Conservation (phyloP, 2,329 filamentous ascomycete genomes). For the Aspergillus tubingensis region DNA sequence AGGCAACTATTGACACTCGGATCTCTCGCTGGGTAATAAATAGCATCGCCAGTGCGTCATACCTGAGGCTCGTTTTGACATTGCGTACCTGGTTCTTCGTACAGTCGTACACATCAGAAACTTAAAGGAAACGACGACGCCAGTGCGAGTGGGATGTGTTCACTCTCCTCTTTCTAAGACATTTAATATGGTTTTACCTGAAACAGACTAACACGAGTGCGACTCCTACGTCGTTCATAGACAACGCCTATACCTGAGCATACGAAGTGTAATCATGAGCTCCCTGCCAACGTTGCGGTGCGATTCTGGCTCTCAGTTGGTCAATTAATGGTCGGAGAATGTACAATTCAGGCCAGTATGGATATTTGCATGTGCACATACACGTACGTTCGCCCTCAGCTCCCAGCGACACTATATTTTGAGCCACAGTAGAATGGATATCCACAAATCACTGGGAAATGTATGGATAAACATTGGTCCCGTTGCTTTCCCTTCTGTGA, state of each 20-base stretch:
- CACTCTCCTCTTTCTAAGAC: background rate
- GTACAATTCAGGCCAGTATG: background rate
- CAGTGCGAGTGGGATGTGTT: background rate
- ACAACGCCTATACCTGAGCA: background rate
- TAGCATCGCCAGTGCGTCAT: slow-evolving; percentile 1
- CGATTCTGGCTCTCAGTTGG: background rate
- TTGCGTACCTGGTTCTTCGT: background rate
- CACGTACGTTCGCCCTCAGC: background rate
- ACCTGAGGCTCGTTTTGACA: background rate
- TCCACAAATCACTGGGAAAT: background rate
- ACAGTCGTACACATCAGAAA: slow-evolving; percentile 1
- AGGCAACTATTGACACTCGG: background rate
- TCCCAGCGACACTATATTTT: no score
- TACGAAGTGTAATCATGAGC: background rate
- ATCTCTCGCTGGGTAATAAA: slow-evolving; percentile 1
- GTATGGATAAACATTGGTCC: background rate
- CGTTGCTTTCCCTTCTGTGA: background rate
- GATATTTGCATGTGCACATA: background rate
- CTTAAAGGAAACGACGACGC: background rate
- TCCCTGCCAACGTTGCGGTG: background rate
- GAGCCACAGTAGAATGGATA: background rate
- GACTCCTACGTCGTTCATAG: background rate
- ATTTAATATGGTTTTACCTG: background rate
- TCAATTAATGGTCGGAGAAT: background rate
- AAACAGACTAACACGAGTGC: background rate